Base-by-base conservation (phyloP, 2,329 filamentous ascomycete species). In the Elsinoe necatrix region DNA sequence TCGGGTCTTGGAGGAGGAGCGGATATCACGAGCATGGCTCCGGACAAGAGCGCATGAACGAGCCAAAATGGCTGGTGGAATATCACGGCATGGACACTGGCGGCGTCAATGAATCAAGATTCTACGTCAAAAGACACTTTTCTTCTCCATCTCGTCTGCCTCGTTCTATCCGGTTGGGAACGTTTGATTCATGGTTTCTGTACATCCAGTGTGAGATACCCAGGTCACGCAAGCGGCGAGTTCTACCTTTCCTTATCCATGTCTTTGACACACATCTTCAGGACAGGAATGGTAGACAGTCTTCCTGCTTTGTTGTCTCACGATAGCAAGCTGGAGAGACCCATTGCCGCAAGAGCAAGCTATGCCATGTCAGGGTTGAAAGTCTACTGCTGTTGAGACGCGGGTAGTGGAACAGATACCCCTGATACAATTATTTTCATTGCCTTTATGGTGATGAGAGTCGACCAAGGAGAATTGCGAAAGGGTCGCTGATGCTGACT, bases 391-490 rank as follows among this genome's bases (percentile, higher is more conserved):
- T 39, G 50, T 41, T 27, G 39, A 45, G 41, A 27, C 27, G 23
- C 54, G 54, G 41, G 21, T 29, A 34, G 21, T 35, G 54, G 54
- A 27, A 56, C 54, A 56, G 54, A 56, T 56, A 56, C 54, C 21
- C 54, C 21, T 45, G 39, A 34, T 35, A 56, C 54, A 56, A 16
- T 7, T 31, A 7, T 27, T 25, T 9, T 11, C 21, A 3, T 16
- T 27, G 8, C 14, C 43, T 4, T 29, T 9, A 9, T 29, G 27
- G 4, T 9, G 27, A 29, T 29, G 27, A 29, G 27, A 29, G 9
- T 29, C 9, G 27, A 29, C 4, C 27, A 9, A 29, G 27, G 27
- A 29, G 27, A 9, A 4, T 29, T 9, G 9, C 4, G 27, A 29
- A 29, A 9, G 9, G 27, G 27, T 29, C 27, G 27, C 27, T 29